phyloP scores from a whole-genome alignment of 768 basidiomycete genomes.

The Candolleomyces efflorescens region DNA sequence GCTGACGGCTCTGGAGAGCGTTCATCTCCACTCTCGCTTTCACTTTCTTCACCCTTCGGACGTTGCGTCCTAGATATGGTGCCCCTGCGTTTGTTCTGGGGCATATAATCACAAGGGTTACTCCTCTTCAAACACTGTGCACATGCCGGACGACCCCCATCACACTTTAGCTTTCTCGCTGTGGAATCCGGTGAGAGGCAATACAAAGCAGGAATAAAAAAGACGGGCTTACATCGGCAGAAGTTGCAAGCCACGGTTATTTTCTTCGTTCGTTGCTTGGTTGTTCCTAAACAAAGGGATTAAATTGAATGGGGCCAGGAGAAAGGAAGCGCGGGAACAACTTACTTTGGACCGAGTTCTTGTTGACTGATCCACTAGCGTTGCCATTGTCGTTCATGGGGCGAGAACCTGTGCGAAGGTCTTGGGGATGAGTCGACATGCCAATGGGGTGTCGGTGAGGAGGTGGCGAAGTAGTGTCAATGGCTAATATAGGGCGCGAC shows the following conservation, averaged over 20 bases:
- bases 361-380: conserved; percentile 26
- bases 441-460: conserved; percentile 20
- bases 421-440: conserved; percentile 7
- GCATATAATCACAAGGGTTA: conserved; percentile 78
- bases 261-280: conserved; percentile 74
- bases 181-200: conserved; percentile 16
- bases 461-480: conserved; percentile 26
- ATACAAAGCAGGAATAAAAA: conserved; percentile 4
- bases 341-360: conserved; percentile 4
- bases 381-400: conserved; percentile 36
- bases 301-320: not conserved
- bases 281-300: conserved; percentile 24
- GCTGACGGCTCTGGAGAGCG: conserved; percentile 52
- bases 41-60: conserved; percentile 58
- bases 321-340: not conserved
- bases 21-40: conserved; percentile 62
- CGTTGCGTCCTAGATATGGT: conserved; percentile 31
- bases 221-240: conserved; percentile 68
- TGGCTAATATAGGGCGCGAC: conserved; percentile 29
- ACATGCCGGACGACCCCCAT: conserved; percentile 80
- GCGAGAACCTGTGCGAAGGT: conserved; percentile 33
- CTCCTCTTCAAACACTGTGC: conserved; percentile 77
- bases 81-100: conserved; percentile 70
- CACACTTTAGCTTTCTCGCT: conserved; percentile 89
- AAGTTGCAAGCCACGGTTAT: conserved; percentile 90